Evolutionary conservation across 805 yeast species (phyloP).

Genomic region (Saccharomycopsis fodiens): DNA sequence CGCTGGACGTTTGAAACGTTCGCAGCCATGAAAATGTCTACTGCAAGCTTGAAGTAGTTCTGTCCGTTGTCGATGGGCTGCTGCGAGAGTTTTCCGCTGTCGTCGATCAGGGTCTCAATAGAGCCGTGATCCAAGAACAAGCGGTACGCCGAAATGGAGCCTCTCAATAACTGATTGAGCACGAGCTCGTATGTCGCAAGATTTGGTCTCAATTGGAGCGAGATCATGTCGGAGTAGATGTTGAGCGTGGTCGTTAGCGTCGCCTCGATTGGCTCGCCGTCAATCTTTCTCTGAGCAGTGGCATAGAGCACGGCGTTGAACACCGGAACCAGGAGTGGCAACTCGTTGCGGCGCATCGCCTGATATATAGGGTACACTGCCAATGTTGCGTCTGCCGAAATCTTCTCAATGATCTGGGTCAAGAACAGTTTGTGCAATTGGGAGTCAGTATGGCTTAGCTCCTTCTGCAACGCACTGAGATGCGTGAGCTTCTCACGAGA

Average conservation of each 20-base stretch:
- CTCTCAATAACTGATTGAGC: conserved; percentile 12
- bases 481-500: background rate
- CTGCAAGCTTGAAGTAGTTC: conserved; percentile 18
- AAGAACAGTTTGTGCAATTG: background rate
- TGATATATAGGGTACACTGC: conserved; percentile 20
- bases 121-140: conserved; percentile 8
- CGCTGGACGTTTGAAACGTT: conserved; percentile 11
- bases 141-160: conserved; percentile 14
- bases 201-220: conserved; percentile 15
- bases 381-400: background rate
- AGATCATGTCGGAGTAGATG: conserved; percentile 19
- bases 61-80: conserved; percentile 15
- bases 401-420: conserved; percentile 1
- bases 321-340: conserved; percentile 6
- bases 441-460: background rate
- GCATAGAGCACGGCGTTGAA: conserved; percentile 16
- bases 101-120: conserved; percentile 12
- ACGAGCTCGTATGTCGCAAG: conserved; percentile 15
- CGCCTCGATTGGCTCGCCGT: conserved; percentile 18
- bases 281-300: conserved; percentile 6
- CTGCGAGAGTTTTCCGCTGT: conserved; percentile 7
- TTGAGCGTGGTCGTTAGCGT: conserved; percentile 17
- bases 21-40: conserved; percentile 20
- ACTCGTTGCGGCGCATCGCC: conserved; percentile 16
- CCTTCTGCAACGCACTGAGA: background rate